These are phyloP conservation scores for Orbilia brochopaga DNA, from an alignment of 2,329 filamentous ascomycete genomes.

Conservation along the genomic window DNA sequence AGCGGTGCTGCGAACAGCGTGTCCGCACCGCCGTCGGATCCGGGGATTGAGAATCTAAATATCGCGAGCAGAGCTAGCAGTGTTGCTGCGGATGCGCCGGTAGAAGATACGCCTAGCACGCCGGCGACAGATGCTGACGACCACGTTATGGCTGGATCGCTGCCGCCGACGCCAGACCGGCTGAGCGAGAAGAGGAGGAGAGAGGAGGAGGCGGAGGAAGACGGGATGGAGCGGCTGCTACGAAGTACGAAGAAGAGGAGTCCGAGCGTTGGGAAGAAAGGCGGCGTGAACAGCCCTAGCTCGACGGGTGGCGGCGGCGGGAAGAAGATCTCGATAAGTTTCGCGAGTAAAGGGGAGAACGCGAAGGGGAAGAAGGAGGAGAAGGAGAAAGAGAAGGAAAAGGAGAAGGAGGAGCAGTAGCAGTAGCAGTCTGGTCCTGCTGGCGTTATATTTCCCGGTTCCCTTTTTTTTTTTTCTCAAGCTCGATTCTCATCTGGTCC, in stretches of 20 bases:
- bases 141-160: slow-evolving; percentile 55
- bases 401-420: slow-evolving; percentile 9
- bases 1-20: slow-evolving; percentile 55
- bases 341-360: slow-evolving; percentile 45
- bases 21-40: slow-evolving; percentile 21
- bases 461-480: neutral
- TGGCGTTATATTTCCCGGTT: neutral
- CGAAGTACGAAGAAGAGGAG: slow-evolving; percentile 53
- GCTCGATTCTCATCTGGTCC: too few relatives aligned
- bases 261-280: slow-evolving; percentile 44
- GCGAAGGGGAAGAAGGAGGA: slow-evolving; percentile 36
- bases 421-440: neutral
- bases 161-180: slow-evolving; percentile 70
- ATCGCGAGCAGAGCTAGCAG: slow-evolving; percentile 36
- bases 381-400: slow-evolving; percentile 19
- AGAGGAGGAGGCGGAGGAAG: slow-evolving; percentile 80
- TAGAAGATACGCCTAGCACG: slow-evolving; percentile 11
- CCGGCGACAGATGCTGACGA: slow-evolving; percentile 22
- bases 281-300: neutral
- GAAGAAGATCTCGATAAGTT: slow-evolving; percentile 55
- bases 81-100: slow-evolving; percentile 16
- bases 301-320: slow-evolving; percentile 48
- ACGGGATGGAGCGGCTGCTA: slow-evolving; percentile 84
- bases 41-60: slow-evolving; percentile 42
- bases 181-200: slow-evolving; percentile 86